phyloP scores from a whole-genome alignment of 371 early-diverging fungal genomes.

The Capillidium heterosporum region DNA sequence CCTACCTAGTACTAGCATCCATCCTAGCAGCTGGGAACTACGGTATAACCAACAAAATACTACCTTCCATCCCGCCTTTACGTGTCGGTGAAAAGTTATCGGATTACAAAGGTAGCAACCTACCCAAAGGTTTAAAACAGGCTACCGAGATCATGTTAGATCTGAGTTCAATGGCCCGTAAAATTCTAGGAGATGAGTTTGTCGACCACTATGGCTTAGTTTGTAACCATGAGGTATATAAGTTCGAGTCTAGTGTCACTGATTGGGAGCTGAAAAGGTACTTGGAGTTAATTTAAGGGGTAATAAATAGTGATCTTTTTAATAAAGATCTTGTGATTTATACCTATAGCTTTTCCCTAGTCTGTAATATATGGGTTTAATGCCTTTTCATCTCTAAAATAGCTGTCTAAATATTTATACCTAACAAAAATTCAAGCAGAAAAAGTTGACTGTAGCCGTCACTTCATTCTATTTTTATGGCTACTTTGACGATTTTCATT shows the following conservation, averaged over 20 bases:
- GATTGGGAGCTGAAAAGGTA: constrained; percentile 58
- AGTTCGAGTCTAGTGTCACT: constrained; percentile 58
- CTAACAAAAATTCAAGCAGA: too few relatives aligned
- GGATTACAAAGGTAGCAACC: constrained; percentile 15
- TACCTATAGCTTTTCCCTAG: too few relatives aligned
- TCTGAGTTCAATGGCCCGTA: constrained; percentile 44
- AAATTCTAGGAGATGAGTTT: constrained; percentile 59
- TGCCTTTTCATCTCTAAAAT: too few relatives aligned
- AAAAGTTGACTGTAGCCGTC: too few relatives aligned
- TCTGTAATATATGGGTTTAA: too few relatives aligned
- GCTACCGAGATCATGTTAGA: constrained; percentile 41
- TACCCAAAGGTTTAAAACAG: constrained; percentile 46
- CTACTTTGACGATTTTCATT: too few relatives aligned
- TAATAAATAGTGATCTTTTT: not conserved
- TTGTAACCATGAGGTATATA: constrained; percentile 46
- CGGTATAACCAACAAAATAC: constrained; percentile 44
- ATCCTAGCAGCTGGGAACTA: constrained; percentile 56
- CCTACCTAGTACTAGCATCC: constrained; percentile 59
- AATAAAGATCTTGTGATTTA: too few relatives aligned
- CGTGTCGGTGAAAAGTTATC: constrained; percentile 4
- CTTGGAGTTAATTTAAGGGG: constrained; percentile 35
- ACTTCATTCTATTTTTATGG: too few relatives aligned
- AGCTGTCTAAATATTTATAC: too few relatives aligned
- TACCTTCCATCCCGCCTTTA: constrained; percentile 20
- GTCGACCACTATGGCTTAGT: constrained; percentile 59